Percentiles rank a stretch among this genome's conserved stretches.
phyloP scores from a whole-genome alignment of 2,329 filamentous ascomycete genomes.

The Scedosporium apiospermum region DNA sequence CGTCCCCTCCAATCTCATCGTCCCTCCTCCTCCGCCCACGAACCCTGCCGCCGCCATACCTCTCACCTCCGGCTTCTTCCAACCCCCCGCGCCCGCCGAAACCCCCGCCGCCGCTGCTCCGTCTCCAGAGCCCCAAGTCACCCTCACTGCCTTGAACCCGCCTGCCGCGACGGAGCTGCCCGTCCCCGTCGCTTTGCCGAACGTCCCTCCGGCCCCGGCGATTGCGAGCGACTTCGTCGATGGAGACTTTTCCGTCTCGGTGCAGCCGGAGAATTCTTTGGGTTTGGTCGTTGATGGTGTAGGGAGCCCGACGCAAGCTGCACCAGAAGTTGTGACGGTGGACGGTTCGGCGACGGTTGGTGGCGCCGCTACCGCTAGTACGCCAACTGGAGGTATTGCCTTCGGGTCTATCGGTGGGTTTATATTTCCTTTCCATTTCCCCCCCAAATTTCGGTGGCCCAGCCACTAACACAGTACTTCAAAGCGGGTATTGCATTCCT shows the following conservation, averaged over 20 bases:
- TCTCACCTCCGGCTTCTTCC: not conserved
- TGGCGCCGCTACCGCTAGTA: not conserved
- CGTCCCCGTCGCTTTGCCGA: not conserved
- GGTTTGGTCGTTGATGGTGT: not conserved
- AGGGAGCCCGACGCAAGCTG: not conserved
- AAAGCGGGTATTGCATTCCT: slow-evolving; percentile 8
- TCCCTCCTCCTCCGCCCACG: not conserved
- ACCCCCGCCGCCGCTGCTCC: not conserved
- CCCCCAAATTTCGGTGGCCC: not conserved
- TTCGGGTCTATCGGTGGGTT: slow-evolving; percentile 6
- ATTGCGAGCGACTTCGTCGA: not conserved
- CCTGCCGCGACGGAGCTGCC: not conserved
- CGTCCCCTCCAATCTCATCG: not conserved
- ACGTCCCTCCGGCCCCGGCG: not conserved
- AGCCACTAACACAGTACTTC: not conserved
- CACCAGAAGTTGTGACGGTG: not conserved
- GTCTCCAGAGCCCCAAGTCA: not conserved
- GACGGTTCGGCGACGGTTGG: not conserved
- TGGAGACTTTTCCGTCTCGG: not conserved
- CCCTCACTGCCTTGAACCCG: not conserved
- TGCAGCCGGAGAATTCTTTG: not conserved
- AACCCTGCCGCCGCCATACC: not conserved
- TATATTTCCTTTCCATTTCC: not conserved
- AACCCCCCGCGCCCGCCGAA: not conserved
- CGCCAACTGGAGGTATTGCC: not conserved